These are phyloP conservation scores for Terana coerulea DNA, from an alignment of 768 basidiomycete genomes.

Conservation along the genomic window DNA sequence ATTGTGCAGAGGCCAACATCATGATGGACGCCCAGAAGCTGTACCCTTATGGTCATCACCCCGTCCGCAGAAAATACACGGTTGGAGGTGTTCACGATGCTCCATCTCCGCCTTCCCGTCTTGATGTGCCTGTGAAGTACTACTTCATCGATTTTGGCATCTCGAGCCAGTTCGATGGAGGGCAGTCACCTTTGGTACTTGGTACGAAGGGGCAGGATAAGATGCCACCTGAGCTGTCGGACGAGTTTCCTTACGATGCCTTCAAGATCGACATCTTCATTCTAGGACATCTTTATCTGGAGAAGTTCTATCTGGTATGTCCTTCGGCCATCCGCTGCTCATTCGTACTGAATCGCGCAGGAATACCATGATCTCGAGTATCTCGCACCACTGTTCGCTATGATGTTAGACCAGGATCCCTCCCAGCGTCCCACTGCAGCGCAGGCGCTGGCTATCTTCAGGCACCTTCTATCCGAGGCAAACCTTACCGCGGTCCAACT, in stretches of 20 bases:
- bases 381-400: neutral
- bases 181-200: constrained; percentile 5
- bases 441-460: neutral
- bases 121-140: constrained; percentile 21
- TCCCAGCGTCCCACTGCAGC: neutral
- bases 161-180: neutral
- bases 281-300: constrained; percentile 20
- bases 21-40: constrained; percentile 15
- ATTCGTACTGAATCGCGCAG: neutral
- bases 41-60: constrained; percentile 19
- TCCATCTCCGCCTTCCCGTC: constrained; percentile 13
- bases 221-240: constrained; percentile 22
- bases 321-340: too few relatives aligned
- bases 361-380: neutral
- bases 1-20: constrained; percentile 6
- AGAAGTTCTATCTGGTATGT: neutral
- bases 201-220: constrained; percentile 21
- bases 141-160: constrained; percentile 22
- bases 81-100: neutral
- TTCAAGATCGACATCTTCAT: constrained; percentile 25
- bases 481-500: neutral
- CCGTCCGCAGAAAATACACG: neutral
- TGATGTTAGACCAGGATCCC: neutral
- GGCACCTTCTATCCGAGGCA: neutral
- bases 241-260: constrained; percentile 18